Percentiles rank a stretch among this genome's conserved stretches.
Conservation (phyloP, 2,329 filamentous ascomycete species). For the Xylaria sp. region DNA sequence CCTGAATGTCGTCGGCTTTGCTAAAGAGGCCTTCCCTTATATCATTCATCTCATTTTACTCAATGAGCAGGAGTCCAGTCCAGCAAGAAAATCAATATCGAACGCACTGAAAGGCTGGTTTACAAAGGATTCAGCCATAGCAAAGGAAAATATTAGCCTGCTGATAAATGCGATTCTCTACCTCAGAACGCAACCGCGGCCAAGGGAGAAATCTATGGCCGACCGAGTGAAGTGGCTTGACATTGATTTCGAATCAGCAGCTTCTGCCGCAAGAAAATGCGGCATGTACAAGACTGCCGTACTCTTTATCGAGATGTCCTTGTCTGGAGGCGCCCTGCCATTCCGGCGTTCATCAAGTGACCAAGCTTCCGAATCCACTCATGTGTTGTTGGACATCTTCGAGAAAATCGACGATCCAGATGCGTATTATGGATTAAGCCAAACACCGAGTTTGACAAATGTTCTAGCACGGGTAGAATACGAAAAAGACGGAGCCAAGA, state of each 20-base stretch:
- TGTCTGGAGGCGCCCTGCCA: conserved; percentile 40
- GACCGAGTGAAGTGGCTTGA: conserved; percentile 83
- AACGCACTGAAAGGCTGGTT: conserved; percentile 61
- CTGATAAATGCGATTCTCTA: conserved; percentile 79
- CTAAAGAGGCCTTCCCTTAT: conserved; percentile 71
- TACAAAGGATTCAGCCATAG: conserved; percentile 38
- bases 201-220: conserved; percentile 69
- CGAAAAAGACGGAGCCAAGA: conserved; percentile 81
- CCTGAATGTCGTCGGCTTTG: conserved; percentile 60
- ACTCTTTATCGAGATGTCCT: conserved; percentile 70
- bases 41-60: conserved; percentile 77
- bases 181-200: conserved; percentile 72
- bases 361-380: conserved; percentile 51
- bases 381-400: conserved; percentile 76
- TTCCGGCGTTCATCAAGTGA: conserved; percentile 63
- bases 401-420: conserved; percentile 93
- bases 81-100: conserved; percentile 59
- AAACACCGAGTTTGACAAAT: conserved; percentile 68
- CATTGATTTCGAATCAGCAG: conserved; percentile 65
- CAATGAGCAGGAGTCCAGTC: conserved; percentile 58
- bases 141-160: conserved; percentile 61
- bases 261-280: conserved; percentile 68
- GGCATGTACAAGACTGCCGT: conserved; percentile 84
- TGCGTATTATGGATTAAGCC: conserved; percentile 85
- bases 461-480: conserved; percentile 82